Evolutionary conservation across 2,329 filamentous ascomycete species (phyloP).

Genomic region (Coniochaeta sp.): DNA sequence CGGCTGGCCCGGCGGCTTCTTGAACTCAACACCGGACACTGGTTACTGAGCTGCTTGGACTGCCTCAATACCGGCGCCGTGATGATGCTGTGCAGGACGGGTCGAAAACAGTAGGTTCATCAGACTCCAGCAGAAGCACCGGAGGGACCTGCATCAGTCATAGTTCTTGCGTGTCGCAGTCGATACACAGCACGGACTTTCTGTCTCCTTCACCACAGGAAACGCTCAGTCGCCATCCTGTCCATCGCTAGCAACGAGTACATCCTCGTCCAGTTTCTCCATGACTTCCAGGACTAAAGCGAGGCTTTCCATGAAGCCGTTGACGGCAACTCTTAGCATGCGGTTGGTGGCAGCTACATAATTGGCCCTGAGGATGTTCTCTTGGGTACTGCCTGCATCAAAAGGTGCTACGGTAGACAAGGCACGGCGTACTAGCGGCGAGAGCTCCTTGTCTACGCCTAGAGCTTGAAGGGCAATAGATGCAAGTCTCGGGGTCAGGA

Average conservation of each 20-base stretch:
- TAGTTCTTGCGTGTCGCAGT: not conserved
- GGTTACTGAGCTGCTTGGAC: not conserved
- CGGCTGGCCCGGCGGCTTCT: not conserved
- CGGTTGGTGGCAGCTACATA: slow-evolving; percentile 90
- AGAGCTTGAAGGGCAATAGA: slow-evolving; percentile 67
- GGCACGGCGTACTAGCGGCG: slow-evolving; percentile 67
- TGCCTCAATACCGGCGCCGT: not conserved
- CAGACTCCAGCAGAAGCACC: not conserved
- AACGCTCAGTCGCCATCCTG: not conserved
- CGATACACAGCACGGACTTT: not conserved
- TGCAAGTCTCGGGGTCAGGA: slow-evolving; percentile 74
- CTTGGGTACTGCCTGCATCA: slow-evolving; percentile 7
- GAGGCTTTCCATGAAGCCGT: slow-evolving; percentile 90
- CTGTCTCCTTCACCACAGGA: not conserved
- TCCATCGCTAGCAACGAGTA: slow-evolving; percentile 38
- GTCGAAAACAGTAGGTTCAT: not conserved
- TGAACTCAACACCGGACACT: not conserved
- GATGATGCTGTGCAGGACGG: not conserved
- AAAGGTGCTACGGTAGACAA: slow-evolving; percentile 47
- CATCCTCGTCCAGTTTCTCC: slow-evolving; percentile 82
- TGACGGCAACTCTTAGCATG: slow-evolving; percentile 93
- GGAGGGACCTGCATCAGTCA: not conserved
- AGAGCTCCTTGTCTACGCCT: slow-evolving; percentile 82
- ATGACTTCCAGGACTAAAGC: slow-evolving; percentile 81
- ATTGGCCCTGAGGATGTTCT: slow-evolving; percentile 56